Conservation (phyloP, 805 yeast genomes). For the Yarrowia alimentaria region DNA sequence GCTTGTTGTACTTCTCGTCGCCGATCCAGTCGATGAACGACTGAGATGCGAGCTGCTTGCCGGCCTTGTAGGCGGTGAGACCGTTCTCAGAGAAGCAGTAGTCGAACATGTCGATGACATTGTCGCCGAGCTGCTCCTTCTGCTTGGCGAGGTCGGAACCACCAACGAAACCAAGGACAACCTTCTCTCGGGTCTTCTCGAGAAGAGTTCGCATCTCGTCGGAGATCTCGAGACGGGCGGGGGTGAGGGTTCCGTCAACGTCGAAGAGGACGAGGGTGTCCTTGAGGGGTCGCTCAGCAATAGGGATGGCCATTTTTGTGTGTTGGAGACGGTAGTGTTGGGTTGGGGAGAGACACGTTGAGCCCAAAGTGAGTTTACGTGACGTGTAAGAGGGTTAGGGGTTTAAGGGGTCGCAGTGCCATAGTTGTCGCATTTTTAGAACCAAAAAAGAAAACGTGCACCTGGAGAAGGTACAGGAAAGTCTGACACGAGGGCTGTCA, state of each 20-base stretch:
- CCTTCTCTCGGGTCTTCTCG: constrained; percentile 79
- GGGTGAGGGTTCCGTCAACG: constrained; percentile 97
- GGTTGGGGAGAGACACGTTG: no score
- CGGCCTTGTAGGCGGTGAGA: constrained; percentile 91
- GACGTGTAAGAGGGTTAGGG: constrained; percentile 9
- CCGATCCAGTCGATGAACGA: constrained; percentile 96
- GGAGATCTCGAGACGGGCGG: constrained; percentile 75
- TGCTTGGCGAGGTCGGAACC: constrained; percentile 95
- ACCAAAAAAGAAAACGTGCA: no score
- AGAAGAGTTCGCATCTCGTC: constrained; percentile 72
- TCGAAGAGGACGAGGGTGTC: constrained; percentile 89
- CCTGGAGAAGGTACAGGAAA: no score
- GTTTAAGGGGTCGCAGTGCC: no score
- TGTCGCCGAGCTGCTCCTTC: constrained; percentile 89
- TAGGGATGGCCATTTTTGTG: constrained; percentile 48
- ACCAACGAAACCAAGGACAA: constrained; percentile 95
- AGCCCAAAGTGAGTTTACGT: neutral
- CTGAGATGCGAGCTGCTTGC: constrained; percentile 85
- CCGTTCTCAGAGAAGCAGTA: constrained; percentile 98
- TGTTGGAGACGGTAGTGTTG: neutral
- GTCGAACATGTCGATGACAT: constrained; percentile 77
- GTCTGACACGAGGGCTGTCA: no score
- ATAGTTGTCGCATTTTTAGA: no score
- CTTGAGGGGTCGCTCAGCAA: constrained; percentile 66
- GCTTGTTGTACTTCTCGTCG: constrained; percentile 85